Evolutionary conservation across 225 moss, liverwort and hornwort genomes (phyloP).

Genomic region (Polytrichum formosum): DNA sequence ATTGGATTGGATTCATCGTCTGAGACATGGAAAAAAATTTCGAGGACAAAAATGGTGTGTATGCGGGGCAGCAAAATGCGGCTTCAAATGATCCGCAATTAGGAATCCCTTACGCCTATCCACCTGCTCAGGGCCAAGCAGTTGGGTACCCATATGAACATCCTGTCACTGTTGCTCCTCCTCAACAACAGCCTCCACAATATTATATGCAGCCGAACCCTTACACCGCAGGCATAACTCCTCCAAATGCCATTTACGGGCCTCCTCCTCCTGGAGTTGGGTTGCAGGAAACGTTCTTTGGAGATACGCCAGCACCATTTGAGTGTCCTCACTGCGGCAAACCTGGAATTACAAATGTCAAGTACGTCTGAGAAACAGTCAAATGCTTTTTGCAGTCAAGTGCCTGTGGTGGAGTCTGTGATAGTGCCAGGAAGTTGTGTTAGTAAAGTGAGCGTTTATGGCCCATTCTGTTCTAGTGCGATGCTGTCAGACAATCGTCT

Average conservation of each 20-base stretch:
- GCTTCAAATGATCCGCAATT: slow-evolving; percentile 17
- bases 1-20: not conserved
- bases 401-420: not conserved
- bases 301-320: slow-evolving; percentile 80
- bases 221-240: slow-evolving; percentile 67
- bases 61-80: not conserved
- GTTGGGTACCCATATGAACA: slow-evolving; percentile 36
- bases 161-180: slow-evolving; percentile 53
- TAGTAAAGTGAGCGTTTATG: not conserved
- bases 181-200: slow-evolving; percentile 52
- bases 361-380: slow-evolving; percentile 34
- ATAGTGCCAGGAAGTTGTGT: not conserved
- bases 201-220: slow-evolving; percentile 55
- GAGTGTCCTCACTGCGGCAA: slow-evolving; percentile 86
- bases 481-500: not conserved
- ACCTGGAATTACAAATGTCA: slow-evolving; percentile 69
- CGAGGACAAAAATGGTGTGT: not conserved
- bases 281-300: slow-evolving; percentile 76
- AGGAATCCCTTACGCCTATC: slow-evolving; percentile 29
- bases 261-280: slow-evolving; percentile 57
- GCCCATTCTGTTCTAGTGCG: not conserved
- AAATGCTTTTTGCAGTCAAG: not conserved
- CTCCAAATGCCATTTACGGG: slow-evolving; percentile 75
- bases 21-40: not conserved
- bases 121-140: slow-evolving; percentile 15